Percentiles rank a stretch among this genome's conserved stretches.
These are phyloP conservation scores for Pyrenochaeta sp. DNA, from an alignment of 2,329 filamentous ascomycete species.

Conservation along the genomic window DNA sequence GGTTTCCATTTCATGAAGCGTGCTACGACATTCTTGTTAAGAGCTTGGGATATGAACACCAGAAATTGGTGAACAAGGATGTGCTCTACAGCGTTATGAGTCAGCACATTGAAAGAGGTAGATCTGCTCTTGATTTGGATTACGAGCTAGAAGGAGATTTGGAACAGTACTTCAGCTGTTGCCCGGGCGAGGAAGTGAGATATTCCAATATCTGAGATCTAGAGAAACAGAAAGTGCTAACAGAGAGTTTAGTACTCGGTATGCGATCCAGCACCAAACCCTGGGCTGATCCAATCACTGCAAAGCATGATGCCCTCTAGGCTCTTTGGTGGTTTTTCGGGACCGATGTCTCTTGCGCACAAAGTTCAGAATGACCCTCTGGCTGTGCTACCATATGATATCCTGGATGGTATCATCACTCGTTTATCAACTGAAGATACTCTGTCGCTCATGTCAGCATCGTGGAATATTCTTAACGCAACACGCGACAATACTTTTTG, in stretches of 20 bases:
- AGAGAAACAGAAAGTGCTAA: background rate
- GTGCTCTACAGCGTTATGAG: slow-evolving; percentile 14
- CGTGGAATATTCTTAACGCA: slow-evolving; percentile 12
- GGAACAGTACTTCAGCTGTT: slow-evolving; percentile 20
- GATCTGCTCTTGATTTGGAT: slow-evolving; percentile 12
- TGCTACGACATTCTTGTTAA: slow-evolving; percentile 26
- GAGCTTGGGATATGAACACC: slow-evolving; percentile 11
- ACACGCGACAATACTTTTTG: slow-evolving; percentile 20
- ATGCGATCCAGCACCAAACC: slow-evolving; percentile 5
- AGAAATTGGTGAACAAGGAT: slow-evolving; percentile 18
- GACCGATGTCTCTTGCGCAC: background rate
- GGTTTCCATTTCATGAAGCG: slow-evolving; percentile 29
- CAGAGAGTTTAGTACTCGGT: slow-evolving; percentile 15
- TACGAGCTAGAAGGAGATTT: slow-evolving; percentile 12
- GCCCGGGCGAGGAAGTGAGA: slow-evolving; percentile 26
- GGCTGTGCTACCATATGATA: slow-evolving; percentile 17
- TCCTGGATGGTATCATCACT: slow-evolving; percentile 15
- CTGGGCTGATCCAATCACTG: slow-evolving; percentile 7
- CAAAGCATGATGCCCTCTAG: slow-evolving; percentile 13
- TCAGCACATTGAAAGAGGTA: slow-evolving; percentile 5
- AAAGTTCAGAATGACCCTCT: slow-evolving; percentile 22
- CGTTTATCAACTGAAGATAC: slow-evolving; percentile 10
- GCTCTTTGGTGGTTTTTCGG: slow-evolving; percentile 2
- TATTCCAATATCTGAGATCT: background rate
- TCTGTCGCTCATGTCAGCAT: slow-evolving; percentile 19